Percentiles rank a stretch among this genome's conserved stretches.
phyloP scores from a whole-genome alignment of 169 alveolate species.

The Eimeria sp. region DNA sequence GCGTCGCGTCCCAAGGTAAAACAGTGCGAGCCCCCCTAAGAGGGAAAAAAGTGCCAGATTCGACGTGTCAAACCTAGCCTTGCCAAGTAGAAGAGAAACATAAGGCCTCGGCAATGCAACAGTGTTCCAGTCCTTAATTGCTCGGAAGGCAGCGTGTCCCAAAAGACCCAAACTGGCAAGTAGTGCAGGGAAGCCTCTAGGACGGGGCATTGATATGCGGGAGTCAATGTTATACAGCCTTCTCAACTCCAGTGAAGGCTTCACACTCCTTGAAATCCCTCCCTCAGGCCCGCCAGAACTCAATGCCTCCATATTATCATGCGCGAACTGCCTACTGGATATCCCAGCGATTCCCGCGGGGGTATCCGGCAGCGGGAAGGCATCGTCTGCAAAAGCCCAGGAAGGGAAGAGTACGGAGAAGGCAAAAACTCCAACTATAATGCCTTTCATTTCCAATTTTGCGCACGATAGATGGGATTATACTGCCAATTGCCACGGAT shows the following conservation, averaged over 20 bases:
- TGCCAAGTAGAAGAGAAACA: constrained; percentile 7
- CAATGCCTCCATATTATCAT: too few species aligned
- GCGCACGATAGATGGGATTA: background rate
- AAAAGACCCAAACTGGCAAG: constrained; percentile 10
- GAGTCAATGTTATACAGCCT: background rate
- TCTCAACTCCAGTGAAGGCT: constrained; percentile 48
- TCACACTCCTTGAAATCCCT: background rate
- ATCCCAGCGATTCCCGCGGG: too few species aligned
- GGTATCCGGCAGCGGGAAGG: background rate
- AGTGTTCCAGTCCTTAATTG: constrained; percentile 8
- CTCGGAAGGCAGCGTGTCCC: constrained; percentile 59
- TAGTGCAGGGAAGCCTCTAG: constrained; percentile 40
- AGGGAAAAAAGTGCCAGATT: constrained; percentile 29
- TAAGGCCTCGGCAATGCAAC: background rate
- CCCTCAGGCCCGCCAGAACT: background rate
- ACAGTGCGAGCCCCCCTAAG: background rate
- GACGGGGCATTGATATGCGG: constrained; percentile 23
- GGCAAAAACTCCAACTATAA: background rate
- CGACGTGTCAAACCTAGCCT: constrained; percentile 28
- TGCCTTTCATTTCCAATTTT: background rate
- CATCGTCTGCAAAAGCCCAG: background rate
- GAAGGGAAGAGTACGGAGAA: background rate
- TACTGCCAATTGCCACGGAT: too few species aligned
- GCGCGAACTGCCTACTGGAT: too few species aligned
- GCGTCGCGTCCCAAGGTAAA: constrained; percentile 8